A percentile compares a stretch with the other conserved stretches of the same genome.
These are phyloP conservation scores for Boletus pseudo-olivaceus DNA, from an alignment of 768 basidiomycete genomes.

Conservation along the genomic window DNA sequence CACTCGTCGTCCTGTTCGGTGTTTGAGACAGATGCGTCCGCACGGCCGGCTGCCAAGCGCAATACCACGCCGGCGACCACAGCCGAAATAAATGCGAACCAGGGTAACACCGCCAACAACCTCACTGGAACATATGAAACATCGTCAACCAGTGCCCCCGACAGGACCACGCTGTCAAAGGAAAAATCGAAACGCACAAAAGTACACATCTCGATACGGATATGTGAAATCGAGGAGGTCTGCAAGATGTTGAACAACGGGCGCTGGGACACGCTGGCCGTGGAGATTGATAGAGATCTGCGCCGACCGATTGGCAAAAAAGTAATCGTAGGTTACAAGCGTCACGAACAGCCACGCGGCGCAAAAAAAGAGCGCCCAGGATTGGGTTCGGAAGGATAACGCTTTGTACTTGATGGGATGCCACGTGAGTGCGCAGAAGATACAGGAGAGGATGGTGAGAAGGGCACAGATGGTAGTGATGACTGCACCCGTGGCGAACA, in stretches of 20 bases:
- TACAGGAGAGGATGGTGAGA: slow-evolving; percentile 30
- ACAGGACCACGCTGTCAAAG: neutral
- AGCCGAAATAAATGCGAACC: slow-evolving; percentile 46
- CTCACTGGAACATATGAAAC: slow-evolving; percentile 36
- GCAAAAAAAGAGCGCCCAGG: slow-evolving; percentile 39
- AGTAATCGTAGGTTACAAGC: slow-evolving; percentile 45
- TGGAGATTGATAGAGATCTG: slow-evolving; percentile 42
- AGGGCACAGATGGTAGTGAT: slow-evolving; percentile 35
- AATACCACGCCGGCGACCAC: slow-evolving; percentile 35
- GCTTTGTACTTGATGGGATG: slow-evolving; percentile 1
- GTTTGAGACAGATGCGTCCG: neutral
- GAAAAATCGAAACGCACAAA: slow-evolving; percentile 32
- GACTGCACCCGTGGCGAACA: slow-evolving; percentile 37
- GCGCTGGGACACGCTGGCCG: slow-evolving; percentile 33
- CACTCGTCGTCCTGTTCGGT: neutral
- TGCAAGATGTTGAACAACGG: slow-evolving; percentile 36
- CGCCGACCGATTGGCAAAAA: slow-evolving; percentile 45
- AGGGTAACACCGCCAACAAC: slow-evolving; percentile 49
- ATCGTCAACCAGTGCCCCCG: neutral
- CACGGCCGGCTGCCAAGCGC: slow-evolving; percentile 28
- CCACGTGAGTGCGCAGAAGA: slow-evolving; percentile 26
- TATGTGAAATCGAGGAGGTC: slow-evolving; percentile 37
- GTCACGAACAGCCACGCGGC: slow-evolving; percentile 47
- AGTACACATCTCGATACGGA: slow-evolving; percentile 43
- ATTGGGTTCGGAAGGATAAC: slow-evolving; percentile 31